Base-by-base conservation (phyloP, 805 yeast species). In the Yarrowia deformans region DNA sequence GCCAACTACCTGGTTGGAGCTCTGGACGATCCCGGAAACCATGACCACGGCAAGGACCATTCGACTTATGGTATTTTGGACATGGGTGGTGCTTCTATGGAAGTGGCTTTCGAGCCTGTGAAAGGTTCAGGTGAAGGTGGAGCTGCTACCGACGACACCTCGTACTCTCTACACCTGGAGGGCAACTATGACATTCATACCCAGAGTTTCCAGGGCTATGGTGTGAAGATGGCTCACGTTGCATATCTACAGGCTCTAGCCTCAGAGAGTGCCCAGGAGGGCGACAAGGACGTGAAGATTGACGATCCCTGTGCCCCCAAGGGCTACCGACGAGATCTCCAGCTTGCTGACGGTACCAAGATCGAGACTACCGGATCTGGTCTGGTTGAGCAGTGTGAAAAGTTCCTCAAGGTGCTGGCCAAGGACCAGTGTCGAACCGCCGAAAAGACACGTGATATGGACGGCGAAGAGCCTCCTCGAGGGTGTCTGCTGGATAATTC, bases 31-130 rank as follows among this genome's bases (percentile, higher is more conserved):
- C 77, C 77, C 74, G 68, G 79, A 1, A 74, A 72, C 5, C 71
- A 71, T 16, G 72, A 73, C 9, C 69, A 69, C n/a, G 54, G 63
- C 19, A 77, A 72, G 34, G 70, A 72, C 2, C 77, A 76, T 12
- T 75, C 78, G 1, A 87, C 97, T 0, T 88, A 85, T 72, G 99
- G 99, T 5, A 94, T 95, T 74, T 89, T 95, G 93, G 99, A 95
- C 77, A 95, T 95, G 99, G 99, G 99, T 14, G 99, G 99, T 12
- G 99, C 99, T 0, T 92, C 97, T 1, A 92, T 97, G 0, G 99
- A 95, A 76, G 86, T 95, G 29, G 97, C 98, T 9, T 95, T 93
- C 82, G 93, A 90, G 14, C 98, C 98, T 0, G 83, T 84, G 50
- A 71, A 74, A 9, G 81, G 91, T 70, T 78, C 89, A 8, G 63